These are phyloP conservation scores for Helianthus annuus DNA, from an alignment of 129 eudicot genomes.

Conservation along the genomic window DNA sequence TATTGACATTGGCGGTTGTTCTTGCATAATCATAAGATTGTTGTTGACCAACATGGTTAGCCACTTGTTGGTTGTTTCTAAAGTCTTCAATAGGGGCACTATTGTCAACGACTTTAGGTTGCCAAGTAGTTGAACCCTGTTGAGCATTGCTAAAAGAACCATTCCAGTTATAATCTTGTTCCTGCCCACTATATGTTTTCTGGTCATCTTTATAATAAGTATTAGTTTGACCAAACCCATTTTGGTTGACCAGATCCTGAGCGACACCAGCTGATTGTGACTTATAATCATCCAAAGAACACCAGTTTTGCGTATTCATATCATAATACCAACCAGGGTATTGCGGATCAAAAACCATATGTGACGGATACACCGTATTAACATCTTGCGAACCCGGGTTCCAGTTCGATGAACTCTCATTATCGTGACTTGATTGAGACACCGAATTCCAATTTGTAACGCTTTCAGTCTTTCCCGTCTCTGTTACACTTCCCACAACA, in stretches of 20 bases:
- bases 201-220: conserved; percentile 37
- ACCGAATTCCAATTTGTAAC: conserved; percentile 58
- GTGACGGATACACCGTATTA: conserved; percentile 67
- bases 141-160: conserved; percentile 41
- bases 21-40: conserved; percentile 39
- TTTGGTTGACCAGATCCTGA: conserved; percentile 47
- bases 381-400: conserved; percentile 48
- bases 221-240: conserved; percentile 42
- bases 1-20: conserved; percentile 36
- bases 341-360: conserved; percentile 87
- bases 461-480: conserved; percentile 58
- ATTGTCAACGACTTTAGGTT: conserved; percentile 33
- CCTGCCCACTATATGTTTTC: conserved; percentile 29
- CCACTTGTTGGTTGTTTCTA: conserved; percentile 35
- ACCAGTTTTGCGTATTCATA: conserved; percentile 68
- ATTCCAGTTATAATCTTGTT: conserved; percentile 45
- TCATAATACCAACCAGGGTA: conserved; percentile 99
- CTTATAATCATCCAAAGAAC: conserved; percentile 58
- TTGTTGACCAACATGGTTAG: conserved; percentile 50
- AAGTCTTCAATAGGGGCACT: conserved; percentile 23
- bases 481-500: conserved; percentile 52
- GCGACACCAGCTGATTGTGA: conserved; percentile 45
- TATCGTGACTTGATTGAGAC: conserved; percentile 30
- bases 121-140: conserved; percentile 47
- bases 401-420: conserved; percentile 50